Conservation (phyloP, 352 stramenopile species). For the Thalassiosira gravida region DNA sequence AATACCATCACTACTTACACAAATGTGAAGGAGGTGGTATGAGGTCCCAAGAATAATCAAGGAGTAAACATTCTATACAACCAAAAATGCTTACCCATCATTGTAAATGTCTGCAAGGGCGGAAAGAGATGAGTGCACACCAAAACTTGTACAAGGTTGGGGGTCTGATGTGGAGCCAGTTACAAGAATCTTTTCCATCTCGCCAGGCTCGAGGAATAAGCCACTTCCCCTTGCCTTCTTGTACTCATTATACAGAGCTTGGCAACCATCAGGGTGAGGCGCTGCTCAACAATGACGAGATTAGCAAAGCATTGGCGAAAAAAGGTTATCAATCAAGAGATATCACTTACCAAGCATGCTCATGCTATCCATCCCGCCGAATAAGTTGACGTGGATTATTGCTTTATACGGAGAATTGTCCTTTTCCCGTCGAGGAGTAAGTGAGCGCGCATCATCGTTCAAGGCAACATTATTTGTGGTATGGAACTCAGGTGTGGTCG, state of each 20-base stretch:
- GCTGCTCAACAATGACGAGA: slow-evolving; percentile 13
- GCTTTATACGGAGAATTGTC: slow-evolving; percentile 47
- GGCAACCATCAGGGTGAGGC: slow-evolving; percentile 35
- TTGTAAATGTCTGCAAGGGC: slow-evolving; percentile 57
- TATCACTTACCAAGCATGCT: slow-evolving; percentile 68
- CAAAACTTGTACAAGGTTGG: slow-evolving; percentile 72
- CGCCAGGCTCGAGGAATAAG: slow-evolving; percentile 3
- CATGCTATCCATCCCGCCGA: slow-evolving; percentile 67
- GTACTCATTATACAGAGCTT: slow-evolving; percentile 51
- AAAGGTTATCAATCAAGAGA: not conserved
- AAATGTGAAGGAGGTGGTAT: not conserved
- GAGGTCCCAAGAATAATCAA: not conserved
- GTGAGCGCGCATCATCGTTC: slow-evolving; percentile 5
- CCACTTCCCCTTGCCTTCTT: slow-evolving; percentile 14
- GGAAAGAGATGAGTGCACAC: slow-evolving; percentile 50
- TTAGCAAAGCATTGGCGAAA: not conserved
- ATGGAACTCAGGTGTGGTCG: slow-evolving; percentile 77
- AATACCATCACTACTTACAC: not conserved
- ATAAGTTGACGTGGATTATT: slow-evolving; percentile 73
- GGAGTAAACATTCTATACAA: no score
- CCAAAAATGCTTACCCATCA: slow-evolving; percentile 47
- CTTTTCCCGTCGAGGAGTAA: slow-evolving; percentile 14
- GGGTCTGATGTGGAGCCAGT: slow-evolving; percentile 36
- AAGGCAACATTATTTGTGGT: slow-evolving; percentile 41
- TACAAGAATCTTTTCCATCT: slow-evolving; percentile 31